Conservation (phyloP, 2,329 filamentous ascomycete species). For the Talaromyces amestolkiae region DNA sequence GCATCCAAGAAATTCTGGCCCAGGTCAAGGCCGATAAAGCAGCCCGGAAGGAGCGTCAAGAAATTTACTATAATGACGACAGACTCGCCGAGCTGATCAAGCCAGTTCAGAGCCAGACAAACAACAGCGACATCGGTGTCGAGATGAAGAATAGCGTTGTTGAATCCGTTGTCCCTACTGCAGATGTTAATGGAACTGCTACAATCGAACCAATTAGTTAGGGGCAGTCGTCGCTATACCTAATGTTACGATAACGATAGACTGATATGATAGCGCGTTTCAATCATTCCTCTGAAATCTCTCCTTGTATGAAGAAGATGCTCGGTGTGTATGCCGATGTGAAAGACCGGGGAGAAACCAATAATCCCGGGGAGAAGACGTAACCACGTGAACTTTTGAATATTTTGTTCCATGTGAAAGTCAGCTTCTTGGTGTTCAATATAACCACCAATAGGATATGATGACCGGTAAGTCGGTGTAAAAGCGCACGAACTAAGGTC, state of each 20-base stretch:
- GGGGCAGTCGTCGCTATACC: too few relatives aligned
- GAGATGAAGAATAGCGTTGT: not conserved
- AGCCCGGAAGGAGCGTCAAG: slow-evolving; percentile 23
- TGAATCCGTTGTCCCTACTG: not conserved
- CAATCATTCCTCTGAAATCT: not conserved
- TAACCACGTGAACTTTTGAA: not conserved
- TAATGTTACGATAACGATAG: not conserved
- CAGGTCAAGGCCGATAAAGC: slow-evolving; percentile 28
- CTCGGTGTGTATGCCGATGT: not conserved
- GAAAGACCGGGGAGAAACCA: not conserved
- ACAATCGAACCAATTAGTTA: not conserved
- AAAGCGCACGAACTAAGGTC: not conserved
- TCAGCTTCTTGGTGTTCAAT: not conserved
- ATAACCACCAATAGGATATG: not conserved
- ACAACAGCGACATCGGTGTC: not conserved
- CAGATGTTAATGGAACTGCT: not conserved
- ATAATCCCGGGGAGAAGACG: not conserved
- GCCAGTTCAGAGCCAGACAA: not conserved
- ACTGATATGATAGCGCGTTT: not conserved
- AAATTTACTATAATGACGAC: slow-evolving; percentile 27
- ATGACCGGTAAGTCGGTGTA: not conserved
- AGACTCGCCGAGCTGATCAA: slow-evolving; percentile 18
- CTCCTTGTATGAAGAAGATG: not conserved
- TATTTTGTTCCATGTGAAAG: not conserved
- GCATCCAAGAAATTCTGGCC: slow-evolving; percentile 28